Percentiles rank a stretch among this genome's conserved stretches.
phyloP scores from a whole-genome alignment of 352 stramenopile species.

The Phytophthora palmivora region DNA sequence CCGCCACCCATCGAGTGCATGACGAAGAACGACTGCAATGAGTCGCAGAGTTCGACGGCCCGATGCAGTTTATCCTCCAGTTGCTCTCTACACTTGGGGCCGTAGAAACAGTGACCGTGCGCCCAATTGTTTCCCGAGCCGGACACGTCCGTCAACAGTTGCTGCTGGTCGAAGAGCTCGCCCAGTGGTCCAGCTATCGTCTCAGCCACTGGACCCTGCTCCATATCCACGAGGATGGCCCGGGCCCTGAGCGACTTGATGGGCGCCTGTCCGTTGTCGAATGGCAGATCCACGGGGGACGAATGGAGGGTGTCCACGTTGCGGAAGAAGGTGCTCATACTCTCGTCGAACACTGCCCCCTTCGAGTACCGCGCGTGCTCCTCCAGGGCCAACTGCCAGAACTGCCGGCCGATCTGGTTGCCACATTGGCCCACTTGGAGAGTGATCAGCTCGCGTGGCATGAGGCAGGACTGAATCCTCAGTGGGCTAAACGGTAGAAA shows the following conservation, averaged over 20 bases:
- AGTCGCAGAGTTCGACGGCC: constrained; percentile 90
- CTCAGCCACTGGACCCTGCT: constrained; percentile 89
- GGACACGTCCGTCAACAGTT: constrained; percentile 90
- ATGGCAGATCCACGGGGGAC: constrained; percentile 59
- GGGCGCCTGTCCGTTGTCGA: constrained; percentile 40
- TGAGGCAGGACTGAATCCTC: no score
- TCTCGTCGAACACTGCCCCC: constrained; percentile 83
- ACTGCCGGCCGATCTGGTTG: constrained; percentile 94
- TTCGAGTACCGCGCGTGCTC: constrained; percentile 87
- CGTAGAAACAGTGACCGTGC: constrained; percentile 90
- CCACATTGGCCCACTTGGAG: constrained; percentile 95
- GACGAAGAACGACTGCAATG: constrained; percentile 93
- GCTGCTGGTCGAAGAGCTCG: constrained; percentile 90
- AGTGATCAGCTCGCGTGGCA: constrained; percentile 89
- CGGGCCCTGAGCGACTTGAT: constrained; percentile 78
- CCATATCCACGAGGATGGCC: constrained; percentile 94
- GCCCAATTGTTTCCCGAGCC: constrained; percentile 95
- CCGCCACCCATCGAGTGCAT: constrained; percentile 93
- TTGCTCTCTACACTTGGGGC: constrained; percentile 86
- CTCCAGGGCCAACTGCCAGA: constrained; percentile 91
- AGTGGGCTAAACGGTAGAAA: no score
- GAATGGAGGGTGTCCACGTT: constrained; percentile 84
- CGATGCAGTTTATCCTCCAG: constrained; percentile 76
- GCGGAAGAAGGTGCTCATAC: constrained; percentile 94
- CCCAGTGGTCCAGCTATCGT: constrained; percentile 83